These are phyloP conservation scores for Naganishia antarctica DNA, from an alignment of 768 basidiomycete species.

Conservation along the genomic window DNA sequence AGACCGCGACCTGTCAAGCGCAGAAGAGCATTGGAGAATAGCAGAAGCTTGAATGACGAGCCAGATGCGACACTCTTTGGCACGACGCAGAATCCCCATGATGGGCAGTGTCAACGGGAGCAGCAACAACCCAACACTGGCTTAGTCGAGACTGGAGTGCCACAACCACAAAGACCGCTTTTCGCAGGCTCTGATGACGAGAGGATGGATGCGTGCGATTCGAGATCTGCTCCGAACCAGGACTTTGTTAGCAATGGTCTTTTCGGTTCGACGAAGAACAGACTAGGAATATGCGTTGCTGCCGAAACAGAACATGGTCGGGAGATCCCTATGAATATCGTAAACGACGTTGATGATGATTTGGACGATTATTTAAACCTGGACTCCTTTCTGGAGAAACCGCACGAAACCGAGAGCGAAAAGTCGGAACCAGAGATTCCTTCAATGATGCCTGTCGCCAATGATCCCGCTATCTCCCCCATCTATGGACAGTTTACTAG, in stretches of 20 bases:
- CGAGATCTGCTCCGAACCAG: not conserved
- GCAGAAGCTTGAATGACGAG: not conserved
- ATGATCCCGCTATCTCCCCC: too few relatives aligned
- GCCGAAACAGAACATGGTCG: not conserved
- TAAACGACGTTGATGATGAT: not conserved
- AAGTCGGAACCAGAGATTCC: too few relatives aligned
- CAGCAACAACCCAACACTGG: too few relatives aligned
- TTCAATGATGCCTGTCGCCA: too few relatives aligned
- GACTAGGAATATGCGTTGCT: not conserved
- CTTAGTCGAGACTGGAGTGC: too few relatives aligned
- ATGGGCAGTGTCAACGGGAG: too few relatives aligned
- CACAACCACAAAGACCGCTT: too few relatives aligned
- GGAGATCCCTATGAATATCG: not conserved
- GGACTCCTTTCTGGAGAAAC: not conserved
- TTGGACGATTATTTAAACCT: not conserved
- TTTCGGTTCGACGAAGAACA: not conserved
- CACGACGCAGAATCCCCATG: too few relatives aligned
- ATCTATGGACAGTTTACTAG: too few relatives aligned
- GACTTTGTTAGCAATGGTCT: not conserved
- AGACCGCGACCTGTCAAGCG: conserved; percentile 15
- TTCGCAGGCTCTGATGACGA: not conserved
- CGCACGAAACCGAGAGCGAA: not conserved
- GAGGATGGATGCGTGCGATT: not conserved
- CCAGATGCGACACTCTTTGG: too few relatives aligned
- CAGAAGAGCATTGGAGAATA: too few relatives aligned